Percentiles rank a stretch among this genome's conserved stretches.
Conservation (phyloP, 169 alveolate species). For the Cryptosporidium ubiquitum region DNA sequence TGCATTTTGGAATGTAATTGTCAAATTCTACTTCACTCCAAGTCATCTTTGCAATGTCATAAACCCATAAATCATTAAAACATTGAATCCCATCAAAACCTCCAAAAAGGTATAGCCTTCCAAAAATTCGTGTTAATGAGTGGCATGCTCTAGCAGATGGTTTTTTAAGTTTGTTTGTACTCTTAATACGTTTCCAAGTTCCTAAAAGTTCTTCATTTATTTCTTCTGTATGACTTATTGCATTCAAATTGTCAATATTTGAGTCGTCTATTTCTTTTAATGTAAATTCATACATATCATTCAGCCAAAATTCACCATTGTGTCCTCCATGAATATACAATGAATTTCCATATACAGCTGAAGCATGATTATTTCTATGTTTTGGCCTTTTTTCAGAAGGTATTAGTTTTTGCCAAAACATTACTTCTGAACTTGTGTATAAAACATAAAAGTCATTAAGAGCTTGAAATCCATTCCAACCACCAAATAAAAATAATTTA, state of each 20-base stretch:
- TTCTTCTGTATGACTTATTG: neutral
- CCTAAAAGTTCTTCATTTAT: conserved; percentile 72
- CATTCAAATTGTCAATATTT: conserved; percentile 49
- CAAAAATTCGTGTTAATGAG: conserved; percentile 78
- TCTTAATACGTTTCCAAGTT: conserved; percentile 76
- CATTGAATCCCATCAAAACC: conserved; percentile 83
- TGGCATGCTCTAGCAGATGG: conserved; percentile 84
- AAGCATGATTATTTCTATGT: conserved; percentile 81
- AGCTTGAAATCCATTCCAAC: conserved; percentile 82
- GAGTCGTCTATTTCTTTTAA: conserved; percentile 53
- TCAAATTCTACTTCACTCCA: conserved; percentile 79
- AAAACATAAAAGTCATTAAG: conserved; percentile 81
- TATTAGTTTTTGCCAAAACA: conserved; percentile 79
- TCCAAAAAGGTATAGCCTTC: conserved; percentile 79
- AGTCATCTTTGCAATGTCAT: conserved; percentile 75
- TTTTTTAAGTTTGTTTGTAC: conserved; percentile 54
- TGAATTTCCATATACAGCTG: conserved; percentile 74
- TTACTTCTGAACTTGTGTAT: conserved; percentile 74
- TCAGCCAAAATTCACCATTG: conserved; percentile 80
- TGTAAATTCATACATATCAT: conserved; percentile 81
- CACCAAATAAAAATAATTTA: conserved; percentile 80
- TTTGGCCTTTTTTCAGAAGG: conserved; percentile 76
- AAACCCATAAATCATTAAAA: conserved; percentile 81
- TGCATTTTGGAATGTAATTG: conserved; percentile 79
- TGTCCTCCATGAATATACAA: conserved; percentile 81